Evolutionary conservation across 352 stramenopile genomes (phyloP), one percentile per base, ranked within the genome.

Genomic region (Globisporangium sylvaticum): DNA sequence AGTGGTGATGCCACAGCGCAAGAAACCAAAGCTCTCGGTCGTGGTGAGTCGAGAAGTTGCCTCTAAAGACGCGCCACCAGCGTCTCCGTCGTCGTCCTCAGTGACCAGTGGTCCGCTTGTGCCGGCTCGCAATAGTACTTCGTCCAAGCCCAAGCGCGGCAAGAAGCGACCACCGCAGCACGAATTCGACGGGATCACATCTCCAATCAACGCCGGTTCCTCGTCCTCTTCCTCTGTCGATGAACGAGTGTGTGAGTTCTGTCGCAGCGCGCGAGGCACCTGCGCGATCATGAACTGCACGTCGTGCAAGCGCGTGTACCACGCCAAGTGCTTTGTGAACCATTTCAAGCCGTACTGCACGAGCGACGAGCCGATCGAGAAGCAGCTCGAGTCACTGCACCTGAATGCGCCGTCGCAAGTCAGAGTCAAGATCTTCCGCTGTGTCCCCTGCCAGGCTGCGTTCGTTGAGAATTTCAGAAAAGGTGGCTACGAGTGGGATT

Each of bases 391-490:
- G 25, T 54, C 31, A 8, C 62, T 85, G 39, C 66, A 72, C 42
- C 58, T 76, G 22, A 60, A 69, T 52, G 71, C 56, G 9, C 65
- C 66, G 1, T 62, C 78, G 10, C 63, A 64, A n/a, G 44, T 61
- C 5, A 73, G 69, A 5, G 71, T 70, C 9, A 74, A 70, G 22
- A 77, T 88, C 44, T 79, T 88, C 57, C 75, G 76, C 1, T 88
- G 79, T 65, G 54, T 46, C 15, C 77, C 79, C 25, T 88, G 79
- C 52, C 75, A 75, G 29, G 76, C 79, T n/a, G 70, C 68, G 2
- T 76, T 84, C 15, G 24, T 80, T 18, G 79, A 88, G 64, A 81
- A 80, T 29, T 76, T 76, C 29, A 73, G 72, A 25, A 75, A 64
- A 44, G 72, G 61, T 1, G 70, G 72, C 4, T 80, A 72, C 54